Conservation (phyloP, 106 monocot species). For the Dendrobium chrysotoxum region DNA sequence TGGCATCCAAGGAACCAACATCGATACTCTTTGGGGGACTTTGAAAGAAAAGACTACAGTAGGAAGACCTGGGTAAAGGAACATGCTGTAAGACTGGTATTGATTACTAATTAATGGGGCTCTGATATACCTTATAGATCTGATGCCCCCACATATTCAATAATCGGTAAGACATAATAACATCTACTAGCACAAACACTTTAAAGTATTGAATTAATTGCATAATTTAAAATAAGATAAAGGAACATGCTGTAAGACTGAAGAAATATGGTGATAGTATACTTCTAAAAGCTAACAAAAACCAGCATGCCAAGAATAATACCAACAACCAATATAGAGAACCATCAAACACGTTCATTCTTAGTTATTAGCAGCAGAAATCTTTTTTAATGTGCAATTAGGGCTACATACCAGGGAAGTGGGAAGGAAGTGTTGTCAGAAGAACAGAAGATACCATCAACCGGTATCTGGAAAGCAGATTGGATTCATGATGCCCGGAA, state of each 20-base stretch:
- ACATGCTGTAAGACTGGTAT: too few relatives aligned
- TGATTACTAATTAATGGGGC: too few relatives aligned
- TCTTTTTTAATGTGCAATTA: not conserved
- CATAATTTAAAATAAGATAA: not conserved
- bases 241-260: not conserved
- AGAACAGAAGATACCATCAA: slow-evolving; percentile 87
- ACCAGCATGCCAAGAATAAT: not conserved
- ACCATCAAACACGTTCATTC: not conserved
- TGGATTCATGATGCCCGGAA: slow-evolving; percentile 19
- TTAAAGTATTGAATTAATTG: not conserved
- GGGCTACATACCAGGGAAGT: slow-evolving; percentile 45
- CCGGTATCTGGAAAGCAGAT: slow-evolving; percentile 55
- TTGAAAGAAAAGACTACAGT: too few relatives aligned
- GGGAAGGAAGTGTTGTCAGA: slow-evolving; percentile 67
- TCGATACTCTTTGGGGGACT: too few relatives aligned
- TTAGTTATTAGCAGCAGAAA: not conserved
- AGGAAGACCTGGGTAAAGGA: too few relatives aligned
- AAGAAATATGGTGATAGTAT: not conserved
- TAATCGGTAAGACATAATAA: not conserved
- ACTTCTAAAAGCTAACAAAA: not conserved
- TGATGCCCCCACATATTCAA: too few relatives aligned
- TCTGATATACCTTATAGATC: too few relatives aligned
- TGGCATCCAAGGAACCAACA: too few relatives aligned
- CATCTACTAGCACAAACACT: not conserved
- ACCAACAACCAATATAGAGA: not conserved